A percentile compares a stretch with the other conserved stretches of the same genome.
These are phyloP conservation scores for Immersiella caudata DNA, from an alignment of 495 filamentous ascomycete species.

Conservation along the genomic window DNA sequence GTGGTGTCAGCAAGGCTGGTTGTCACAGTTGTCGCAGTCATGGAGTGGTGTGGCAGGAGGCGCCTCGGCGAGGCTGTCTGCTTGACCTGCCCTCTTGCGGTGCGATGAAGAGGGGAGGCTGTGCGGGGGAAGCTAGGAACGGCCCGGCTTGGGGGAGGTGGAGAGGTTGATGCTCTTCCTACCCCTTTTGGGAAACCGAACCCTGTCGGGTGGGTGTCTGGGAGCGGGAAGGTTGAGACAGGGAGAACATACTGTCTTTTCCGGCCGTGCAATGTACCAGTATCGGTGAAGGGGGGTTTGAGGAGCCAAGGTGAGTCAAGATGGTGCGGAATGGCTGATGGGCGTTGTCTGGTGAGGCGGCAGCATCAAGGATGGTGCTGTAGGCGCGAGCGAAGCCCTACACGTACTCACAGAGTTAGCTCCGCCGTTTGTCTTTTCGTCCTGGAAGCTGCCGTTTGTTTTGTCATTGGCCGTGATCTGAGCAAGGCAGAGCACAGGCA, in stretches of 20 bases:
- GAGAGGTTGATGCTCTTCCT: not conserved
- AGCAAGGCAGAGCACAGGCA: slow-evolving; percentile 1
- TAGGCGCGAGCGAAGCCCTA: slow-evolving; percentile 60
- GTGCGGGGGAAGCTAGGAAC: slow-evolving; percentile 6
- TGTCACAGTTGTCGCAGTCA: too few relatives aligned
- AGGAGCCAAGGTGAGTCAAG: slow-evolving; percentile 43
- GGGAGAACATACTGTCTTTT: slow-evolving; percentile 36
- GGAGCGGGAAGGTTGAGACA: not conserved
- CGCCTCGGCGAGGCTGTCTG: not conserved
- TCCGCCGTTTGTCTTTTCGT: not conserved
- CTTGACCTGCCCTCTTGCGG: too few relatives aligned
- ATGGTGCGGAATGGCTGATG: slow-evolving; percentile 47
- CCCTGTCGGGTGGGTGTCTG: not conserved
- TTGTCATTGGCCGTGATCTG: not conserved
- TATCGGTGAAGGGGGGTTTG: slow-evolving; percentile 34
- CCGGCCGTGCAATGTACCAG: slow-evolving; percentile 45
- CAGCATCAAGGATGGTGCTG: slow-evolving; percentile 48
- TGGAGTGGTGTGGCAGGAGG: not conserved
- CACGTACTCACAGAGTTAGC: not conserved
- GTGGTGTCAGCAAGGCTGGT: not conserved
- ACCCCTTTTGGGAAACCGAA: not conserved
- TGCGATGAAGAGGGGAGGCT: slow-evolving; percentile 5
- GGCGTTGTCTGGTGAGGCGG: slow-evolving; percentile 37
- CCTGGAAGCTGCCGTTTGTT: not conserved
- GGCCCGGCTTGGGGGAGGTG: not conserved